Percentiles rank a stretch among this genome's conserved stretches.
Evolutionary conservation across 2,329 filamentous ascomycete species (phyloP).

Genomic region (Aspergillus glaucus): DNA sequence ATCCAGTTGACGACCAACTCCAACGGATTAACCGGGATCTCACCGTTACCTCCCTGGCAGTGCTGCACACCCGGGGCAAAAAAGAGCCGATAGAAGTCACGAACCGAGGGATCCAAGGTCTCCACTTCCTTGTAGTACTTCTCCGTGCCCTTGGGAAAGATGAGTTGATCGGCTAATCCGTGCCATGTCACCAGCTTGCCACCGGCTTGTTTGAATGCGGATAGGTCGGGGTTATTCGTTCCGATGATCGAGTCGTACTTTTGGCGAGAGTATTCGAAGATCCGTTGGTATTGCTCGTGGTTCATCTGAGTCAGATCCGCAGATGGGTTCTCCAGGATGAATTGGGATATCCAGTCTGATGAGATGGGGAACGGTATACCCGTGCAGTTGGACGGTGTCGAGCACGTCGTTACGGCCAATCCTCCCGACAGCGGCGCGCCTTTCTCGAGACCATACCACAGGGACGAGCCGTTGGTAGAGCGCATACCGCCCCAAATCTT

Average conservation of each 20-base stretch:
- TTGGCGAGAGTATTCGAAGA: constrained; percentile 19
- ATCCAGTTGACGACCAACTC: constrained; percentile 13
- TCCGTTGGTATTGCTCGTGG: constrained; percentile 15
- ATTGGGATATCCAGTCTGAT: constrained; percentile 28
- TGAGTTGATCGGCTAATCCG: constrained; percentile 35
- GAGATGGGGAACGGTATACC: constrained; percentile 23
- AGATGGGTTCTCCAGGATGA: constrained; percentile 25
- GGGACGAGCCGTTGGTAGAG: constrained; percentile 11
- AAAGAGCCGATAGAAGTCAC: constrained; percentile 34
- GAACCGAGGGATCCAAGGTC: constrained; percentile 15
- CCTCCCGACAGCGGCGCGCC: constrained; percentile 18
- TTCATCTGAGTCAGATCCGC: constrained; percentile 27
- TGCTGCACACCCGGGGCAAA: constrained; percentile 35
- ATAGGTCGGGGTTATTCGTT: constrained; percentile 33
- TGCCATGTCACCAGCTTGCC: constrained; percentile 43
- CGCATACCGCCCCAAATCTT: constrained; percentile 26
- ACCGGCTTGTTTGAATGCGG: constrained; percentile 27
- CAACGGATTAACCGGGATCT: constrained; percentile 8
- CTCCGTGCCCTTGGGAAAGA: constrained; percentile 29
- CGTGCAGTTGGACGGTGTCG: constrained; percentile 15
- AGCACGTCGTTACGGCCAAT: constrained; percentile 22
- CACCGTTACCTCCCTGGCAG: constrained; percentile 25
- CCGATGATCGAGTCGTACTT: constrained; percentile 32
- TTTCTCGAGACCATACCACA: constrained; percentile 30
- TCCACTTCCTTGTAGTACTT: constrained; percentile 33